Base-by-base conservation (phyloP, 108 stramenopile genomes). In the Discostella stelligeroides region DNA sequence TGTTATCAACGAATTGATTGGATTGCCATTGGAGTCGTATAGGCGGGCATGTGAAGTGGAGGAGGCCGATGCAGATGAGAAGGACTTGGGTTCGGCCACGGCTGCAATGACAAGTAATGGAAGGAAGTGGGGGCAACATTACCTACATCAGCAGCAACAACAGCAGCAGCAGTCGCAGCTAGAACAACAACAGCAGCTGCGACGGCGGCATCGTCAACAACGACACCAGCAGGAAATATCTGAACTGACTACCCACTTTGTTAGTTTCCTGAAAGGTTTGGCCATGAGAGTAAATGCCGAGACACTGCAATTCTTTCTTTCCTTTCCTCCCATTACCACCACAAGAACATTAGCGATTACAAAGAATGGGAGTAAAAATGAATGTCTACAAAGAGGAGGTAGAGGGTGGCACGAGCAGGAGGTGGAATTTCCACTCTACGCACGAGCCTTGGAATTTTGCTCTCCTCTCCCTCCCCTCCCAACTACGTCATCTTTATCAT, bases 261-360 rank as follows among this genome's bases (percentile, higher is more conserved):
- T 95, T 9, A 82, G 82, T 8, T 92, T 95, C 72, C 75, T 95
- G 38, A 95, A 95, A 59, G 89, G 89, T 28, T 68, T 95, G 65
- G 91, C 89, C 14, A 76, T 95, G 89, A 81, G 91, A 60, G 88
- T 95, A 82, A 95, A 90, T 76, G 70, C 83, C 3, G 91, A 95
- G 69, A 95, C 94, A 6, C 65, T 95, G 64, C 94, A 95, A 50
- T 95, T 95, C 76, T 95, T 85, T 65, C 66, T 95, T 51, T 83
- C 82, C 30, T 92, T 88, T 73, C 88, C 91, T 0, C 27, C 11
- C 14, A 21, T 8, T 8, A 27, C 15, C n/a, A 8, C 14, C 43
- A 34, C 28, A 23, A 55, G 40, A 46, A 61, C 43, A 54, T 30
- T 28, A 58, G 23, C 29, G 55, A 56, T 13, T 29, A 38, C 29